Conservation (phyloP, 352 stramenopile genomes). For the Pythium monospermum region DNA sequence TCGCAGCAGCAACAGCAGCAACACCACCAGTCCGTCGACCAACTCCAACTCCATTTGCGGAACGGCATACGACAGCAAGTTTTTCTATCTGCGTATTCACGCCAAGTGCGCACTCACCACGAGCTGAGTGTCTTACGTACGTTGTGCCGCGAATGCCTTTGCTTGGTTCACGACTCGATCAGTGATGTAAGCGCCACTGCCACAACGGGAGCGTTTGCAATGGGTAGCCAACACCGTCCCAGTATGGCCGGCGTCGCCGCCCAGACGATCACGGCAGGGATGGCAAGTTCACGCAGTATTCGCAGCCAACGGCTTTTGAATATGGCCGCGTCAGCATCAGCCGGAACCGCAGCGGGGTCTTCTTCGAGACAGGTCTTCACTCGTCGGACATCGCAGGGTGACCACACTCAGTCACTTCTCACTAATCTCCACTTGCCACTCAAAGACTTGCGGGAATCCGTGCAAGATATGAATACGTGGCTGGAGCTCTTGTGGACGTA, state of each 20-base stretch:
- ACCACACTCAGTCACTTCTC: slow-evolving; percentile 20
- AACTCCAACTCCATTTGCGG: no score
- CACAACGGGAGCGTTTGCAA: background rate
- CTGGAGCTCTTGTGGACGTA: slow-evolving; percentile 33
- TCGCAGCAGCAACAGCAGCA: background rate
- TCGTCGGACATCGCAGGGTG: slow-evolving; percentile 2
- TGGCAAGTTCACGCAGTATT: background rate
- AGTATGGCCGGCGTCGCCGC: background rate
- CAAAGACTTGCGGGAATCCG: slow-evolving; percentile 6
- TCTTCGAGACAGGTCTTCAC: background rate
- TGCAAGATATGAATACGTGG: slow-evolving; percentile 26
- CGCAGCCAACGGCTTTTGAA: slow-evolving; percentile 8
- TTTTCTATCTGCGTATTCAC: slow-evolving; percentile 10
- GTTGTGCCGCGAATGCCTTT: slow-evolving; percentile 13
- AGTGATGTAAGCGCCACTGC: background rate
- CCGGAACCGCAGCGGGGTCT: background rate
- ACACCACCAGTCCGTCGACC: background rate
- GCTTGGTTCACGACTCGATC: slow-evolving; percentile 4
- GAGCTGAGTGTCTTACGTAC: slow-evolving; percentile 8
- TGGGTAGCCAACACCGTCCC: no score
- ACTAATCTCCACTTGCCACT: slow-evolving; percentile 11
- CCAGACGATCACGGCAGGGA: slow-evolving; percentile 2
- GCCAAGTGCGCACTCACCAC: background rate
- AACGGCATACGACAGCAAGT: no score
- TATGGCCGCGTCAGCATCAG: background rate